phyloP scores from a whole-genome alignment of 139 green algal species.

The Ostreobium quekettii region DNA sequence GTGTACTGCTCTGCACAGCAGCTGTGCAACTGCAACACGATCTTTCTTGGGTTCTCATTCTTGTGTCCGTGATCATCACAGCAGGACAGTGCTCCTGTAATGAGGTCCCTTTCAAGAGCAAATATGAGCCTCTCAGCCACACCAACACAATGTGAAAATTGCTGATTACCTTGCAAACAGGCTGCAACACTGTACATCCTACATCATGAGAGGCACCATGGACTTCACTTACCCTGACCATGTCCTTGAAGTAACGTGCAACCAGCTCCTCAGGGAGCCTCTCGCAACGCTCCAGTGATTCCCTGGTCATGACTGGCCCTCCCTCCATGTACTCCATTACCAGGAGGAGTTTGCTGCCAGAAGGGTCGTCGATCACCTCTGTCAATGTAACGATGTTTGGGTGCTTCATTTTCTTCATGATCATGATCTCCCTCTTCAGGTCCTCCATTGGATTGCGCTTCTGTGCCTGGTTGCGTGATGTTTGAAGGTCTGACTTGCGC shows the following conservation, averaged over 20 bases:
- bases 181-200: not conserved
- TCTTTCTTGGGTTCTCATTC: too few relatives aligned
- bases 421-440: slow-evolving; percentile 57
- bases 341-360: slow-evolving; percentile 63
- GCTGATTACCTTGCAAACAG: not conserved
- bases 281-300: slow-evolving; percentile 51
- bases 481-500: slow-evolving; percentile 40
- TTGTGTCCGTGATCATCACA: too few relatives aligned
- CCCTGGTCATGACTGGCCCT: slow-evolving; percentile 57
- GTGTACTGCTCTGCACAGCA: too few relatives aligned
- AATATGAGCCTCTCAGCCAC: too few relatives aligned
- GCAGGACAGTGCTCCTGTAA: too few relatives aligned
- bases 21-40: too few relatives aligned
- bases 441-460: slow-evolving; percentile 52
- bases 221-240: slow-evolving; percentile 52
- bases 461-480: slow-evolving; percentile 17
- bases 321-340: slow-evolving; percentile 81
- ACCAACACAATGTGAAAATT: too few relatives aligned
- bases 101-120: too few relatives aligned
- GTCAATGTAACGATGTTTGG: slow-evolving; percentile 60
- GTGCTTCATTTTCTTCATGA: slow-evolving; percentile 64
- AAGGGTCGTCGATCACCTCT: slow-evolving; percentile 70
- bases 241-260: slow-evolving; percentile 65
- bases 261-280: slow-evolving; percentile 58
- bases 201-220: not conserved